These are phyloP conservation scores for Geotrichum cucujoidarum DNA, from an alignment of 1,139 yeast species.

Conservation along the genomic window DNA sequence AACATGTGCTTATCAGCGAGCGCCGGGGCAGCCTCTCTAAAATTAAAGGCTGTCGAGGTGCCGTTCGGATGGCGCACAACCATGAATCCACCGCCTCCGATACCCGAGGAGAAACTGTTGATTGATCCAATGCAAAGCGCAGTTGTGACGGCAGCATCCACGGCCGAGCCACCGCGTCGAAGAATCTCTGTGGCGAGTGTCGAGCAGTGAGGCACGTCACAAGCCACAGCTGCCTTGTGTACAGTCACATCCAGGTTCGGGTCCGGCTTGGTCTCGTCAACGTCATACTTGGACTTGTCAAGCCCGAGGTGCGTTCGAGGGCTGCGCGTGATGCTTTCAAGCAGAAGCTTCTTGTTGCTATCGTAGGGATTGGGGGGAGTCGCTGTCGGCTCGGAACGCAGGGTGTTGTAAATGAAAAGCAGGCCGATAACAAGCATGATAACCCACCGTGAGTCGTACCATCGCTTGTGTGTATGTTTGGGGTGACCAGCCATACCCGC, in stretches of 20 bases:
- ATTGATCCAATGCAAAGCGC: constrained; percentile 83
- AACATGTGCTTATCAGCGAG: constrained; percentile 63
- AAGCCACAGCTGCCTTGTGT: constrained; percentile 53
- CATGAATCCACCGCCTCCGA: constrained; percentile 89
- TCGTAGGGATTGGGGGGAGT: not conserved
- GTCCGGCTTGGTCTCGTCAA: constrained; percentile 33
- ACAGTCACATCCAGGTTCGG: constrained; percentile 34
- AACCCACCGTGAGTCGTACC: too few species aligned
- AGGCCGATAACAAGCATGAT: too few species aligned
- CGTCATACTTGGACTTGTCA: not conserved
- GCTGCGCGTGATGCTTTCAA: too few species aligned
- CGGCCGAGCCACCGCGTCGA: constrained; percentile 65
- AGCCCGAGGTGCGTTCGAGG: not conserved
- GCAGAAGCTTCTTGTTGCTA: not conserved
- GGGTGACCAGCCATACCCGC: too few species aligned
- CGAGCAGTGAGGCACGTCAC: constrained; percentile 71
- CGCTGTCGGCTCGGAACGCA: too few species aligned
- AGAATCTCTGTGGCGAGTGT: constrained; percentile 60
- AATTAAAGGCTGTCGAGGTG: constrained; percentile 64
- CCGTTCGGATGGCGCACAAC: constrained; percentile 47
- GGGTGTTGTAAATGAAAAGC: too few species aligned
- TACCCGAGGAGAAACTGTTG: constrained; percentile 80
- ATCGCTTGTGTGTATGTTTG: too few species aligned
- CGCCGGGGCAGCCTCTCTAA: constrained; percentile 82
- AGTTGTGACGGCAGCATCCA: constrained; percentile 88